Conservation (phyloP, 371 early-diverging fungal genomes). For the Capillidium rhysosporum region DNA sequence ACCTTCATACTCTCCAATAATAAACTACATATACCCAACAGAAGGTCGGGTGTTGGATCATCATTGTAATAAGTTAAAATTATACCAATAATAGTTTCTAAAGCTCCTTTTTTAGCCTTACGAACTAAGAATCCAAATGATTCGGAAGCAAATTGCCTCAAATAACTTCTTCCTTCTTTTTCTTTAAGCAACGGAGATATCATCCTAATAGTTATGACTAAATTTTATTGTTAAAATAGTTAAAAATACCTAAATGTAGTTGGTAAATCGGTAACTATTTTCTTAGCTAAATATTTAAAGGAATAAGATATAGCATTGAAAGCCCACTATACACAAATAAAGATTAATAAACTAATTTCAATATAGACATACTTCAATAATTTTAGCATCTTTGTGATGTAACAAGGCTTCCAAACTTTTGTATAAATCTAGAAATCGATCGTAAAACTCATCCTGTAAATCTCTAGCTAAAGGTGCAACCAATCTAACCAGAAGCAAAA, state of each 20-base stretch:
- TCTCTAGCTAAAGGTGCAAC: constrained; percentile 68
- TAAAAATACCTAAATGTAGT: constrained; percentile 34
- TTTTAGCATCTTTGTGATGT: constrained; percentile 34
- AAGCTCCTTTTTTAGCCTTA: constrained; percentile 35
- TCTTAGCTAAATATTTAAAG: constrained; percentile 66
- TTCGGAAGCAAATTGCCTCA: constrained; percentile 80
- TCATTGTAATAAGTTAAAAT: constrained; percentile 33
- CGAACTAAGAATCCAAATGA: constrained; percentile 77
- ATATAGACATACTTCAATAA: constrained; percentile 39
- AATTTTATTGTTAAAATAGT: not conserved
- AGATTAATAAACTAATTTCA: not conserved
- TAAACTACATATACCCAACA: constrained; percentile 53
- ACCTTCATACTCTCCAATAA: constrained; percentile 64
- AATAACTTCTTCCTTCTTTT: constrained; percentile 37
- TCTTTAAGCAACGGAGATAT: constrained; percentile 48
- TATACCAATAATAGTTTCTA: constrained; percentile 25
- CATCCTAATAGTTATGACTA: constrained; percentile 17
- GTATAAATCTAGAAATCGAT: constrained; percentile 46
- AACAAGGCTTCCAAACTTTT: constrained; percentile 37
- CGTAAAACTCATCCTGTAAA: constrained; percentile 73
- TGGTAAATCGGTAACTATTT: constrained; percentile 39
- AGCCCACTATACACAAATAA: constrained; percentile 24
- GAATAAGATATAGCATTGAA: constrained; percentile 77
- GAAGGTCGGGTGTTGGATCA: constrained; percentile 25
- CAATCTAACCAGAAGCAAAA: constrained; percentile 21